phyloP scores from a whole-genome alignment of 768 basidiomycete species.

The Auricularia sp. region DNA sequence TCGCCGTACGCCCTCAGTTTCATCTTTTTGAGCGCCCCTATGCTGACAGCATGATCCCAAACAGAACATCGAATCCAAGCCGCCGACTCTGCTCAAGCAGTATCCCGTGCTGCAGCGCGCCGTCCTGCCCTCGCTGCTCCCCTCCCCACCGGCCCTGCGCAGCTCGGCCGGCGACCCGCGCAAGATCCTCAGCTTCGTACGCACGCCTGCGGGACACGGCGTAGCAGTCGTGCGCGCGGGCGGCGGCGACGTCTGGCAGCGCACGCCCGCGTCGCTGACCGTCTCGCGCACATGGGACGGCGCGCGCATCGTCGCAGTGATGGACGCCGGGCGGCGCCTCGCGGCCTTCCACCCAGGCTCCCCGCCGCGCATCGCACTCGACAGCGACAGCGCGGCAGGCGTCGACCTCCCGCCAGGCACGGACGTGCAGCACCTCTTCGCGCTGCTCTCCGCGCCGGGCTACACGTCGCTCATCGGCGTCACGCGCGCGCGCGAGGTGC shows the following conservation, averaged over 20 bases:
- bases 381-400: background rate
- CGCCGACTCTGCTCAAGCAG: slow-evolving; percentile 71
- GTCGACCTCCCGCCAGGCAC: slow-evolving; percentile 31
- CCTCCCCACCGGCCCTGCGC: slow-evolving; percentile 30
- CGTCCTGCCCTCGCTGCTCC: slow-evolving; percentile 21
- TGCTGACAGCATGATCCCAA: background rate
- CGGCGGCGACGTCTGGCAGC: slow-evolving; percentile 53
- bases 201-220: slow-evolving; percentile 72
- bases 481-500: slow-evolving; percentile 47
- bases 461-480: slow-evolving; percentile 58
- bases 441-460: slow-evolving; percentile 44
- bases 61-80: slow-evolving; percentile 82
- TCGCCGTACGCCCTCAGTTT: slow-evolving; percentile 46
- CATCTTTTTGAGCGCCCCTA: background rate
- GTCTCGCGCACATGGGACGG: slow-evolving; percentile 44
- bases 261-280: slow-evolving; percentile 28
- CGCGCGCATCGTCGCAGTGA: slow-evolving; percentile 60
- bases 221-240: slow-evolving; percentile 53
- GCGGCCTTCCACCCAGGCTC: slow-evolving; percentile 43
- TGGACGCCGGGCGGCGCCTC: slow-evolving; percentile 51
- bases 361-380: slow-evolving; percentile 17
- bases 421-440: slow-evolving; percentile 47
- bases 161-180: slow-evolving; percentile 36
- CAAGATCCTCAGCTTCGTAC: slow-evolving; percentile 50
- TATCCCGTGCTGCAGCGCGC: slow-evolving; percentile 62